Percentiles rank a stretch among this genome's conserved stretches.
These are phyloP conservation scores for Candida xiaguanensis DNA, from an alignment of 805 yeast species.

Conservation along the genomic window DNA sequence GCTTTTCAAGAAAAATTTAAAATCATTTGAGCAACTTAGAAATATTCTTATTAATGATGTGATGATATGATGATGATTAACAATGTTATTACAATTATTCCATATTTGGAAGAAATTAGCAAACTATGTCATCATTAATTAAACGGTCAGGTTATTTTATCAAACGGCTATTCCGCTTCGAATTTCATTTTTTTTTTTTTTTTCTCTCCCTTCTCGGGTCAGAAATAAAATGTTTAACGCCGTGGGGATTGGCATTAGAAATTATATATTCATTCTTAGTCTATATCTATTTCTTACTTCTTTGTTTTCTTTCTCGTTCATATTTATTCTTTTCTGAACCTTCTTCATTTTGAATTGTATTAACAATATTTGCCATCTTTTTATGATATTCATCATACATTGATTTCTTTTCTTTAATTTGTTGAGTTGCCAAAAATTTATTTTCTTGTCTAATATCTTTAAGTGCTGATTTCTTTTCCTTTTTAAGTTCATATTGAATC, in stretches of 20 bases:
- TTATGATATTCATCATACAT: conserved; percentile 78
- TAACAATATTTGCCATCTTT: conserved; percentile 83
- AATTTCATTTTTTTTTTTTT: too few relatives aligned
- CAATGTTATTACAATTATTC: too few relatives aligned
- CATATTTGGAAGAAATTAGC: too few relatives aligned
- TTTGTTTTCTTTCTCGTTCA: conserved; percentile 74
- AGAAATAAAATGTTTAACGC: background rate
- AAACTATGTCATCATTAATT: too few relatives aligned
- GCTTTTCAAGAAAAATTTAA: too few relatives aligned
- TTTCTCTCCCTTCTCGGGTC: too few relatives aligned
- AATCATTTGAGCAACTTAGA: too few relatives aligned
- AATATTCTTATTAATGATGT: too few relatives aligned
- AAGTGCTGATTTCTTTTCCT: conserved; percentile 83
- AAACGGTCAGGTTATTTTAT: background rate
- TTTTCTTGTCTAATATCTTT: conserved; percentile 90
- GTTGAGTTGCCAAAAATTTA: conserved; percentile 82
- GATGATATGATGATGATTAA: too few relatives aligned
- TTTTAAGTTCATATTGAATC: conserved; percentile 80
- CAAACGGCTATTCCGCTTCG: background rate
- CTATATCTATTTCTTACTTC: conserved; percentile 26
- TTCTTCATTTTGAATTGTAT: conserved; percentile 86
- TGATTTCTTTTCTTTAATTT: conserved; percentile 70
- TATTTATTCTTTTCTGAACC: conserved; percentile 93
- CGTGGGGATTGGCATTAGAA: background rate
- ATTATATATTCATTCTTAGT: too few relatives aligned